Conservation (phyloP, 345 rosid species). For the Rubroshorea leprosula region DNA sequence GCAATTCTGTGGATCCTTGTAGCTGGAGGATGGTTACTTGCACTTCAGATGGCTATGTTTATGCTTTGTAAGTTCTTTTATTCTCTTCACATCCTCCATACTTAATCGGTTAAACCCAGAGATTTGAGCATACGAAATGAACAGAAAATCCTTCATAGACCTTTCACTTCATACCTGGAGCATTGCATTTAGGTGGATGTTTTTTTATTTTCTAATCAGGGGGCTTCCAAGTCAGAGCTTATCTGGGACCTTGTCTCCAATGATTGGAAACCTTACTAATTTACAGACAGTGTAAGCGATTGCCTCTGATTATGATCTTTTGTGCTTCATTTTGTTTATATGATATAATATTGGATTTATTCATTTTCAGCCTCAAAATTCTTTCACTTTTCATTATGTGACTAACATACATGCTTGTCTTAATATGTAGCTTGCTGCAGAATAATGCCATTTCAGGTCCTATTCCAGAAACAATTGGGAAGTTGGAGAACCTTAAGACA, state of each 20-base stretch:
- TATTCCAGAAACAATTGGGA: constrained; percentile 77
- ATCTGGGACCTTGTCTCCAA: constrained; percentile 85
- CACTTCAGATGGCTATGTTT: constrained; percentile 73
- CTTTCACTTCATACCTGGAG: neutral
- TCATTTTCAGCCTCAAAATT: neutral
- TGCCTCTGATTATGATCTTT: constrained; percentile 11
- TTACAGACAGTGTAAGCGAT: constrained; percentile 78
- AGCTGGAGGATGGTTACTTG: constrained; percentile 99
- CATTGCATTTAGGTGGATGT: neutral
- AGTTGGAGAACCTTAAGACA: constrained; percentile 74
- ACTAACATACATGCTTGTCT: neutral
- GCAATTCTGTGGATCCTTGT: constrained; percentile 97
- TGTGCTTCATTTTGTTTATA: neutral
- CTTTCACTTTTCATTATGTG: neutral
- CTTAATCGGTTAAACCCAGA: neutral
- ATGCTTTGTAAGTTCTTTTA: constrained; percentile 65
- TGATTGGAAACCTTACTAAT: constrained; percentile 76
- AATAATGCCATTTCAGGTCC: constrained; percentile 83
- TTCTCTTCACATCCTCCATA: neutral
- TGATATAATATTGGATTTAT: neutral
- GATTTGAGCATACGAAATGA: neutral
- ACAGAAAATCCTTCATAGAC: constrained; percentile 4
- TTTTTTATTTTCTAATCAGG: constrained; percentile 34
- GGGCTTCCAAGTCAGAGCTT: constrained; percentile 94
- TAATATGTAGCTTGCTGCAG: constrained; percentile 74